These are phyloP conservation scores for Zygosaccharomyces pseudobailii DNA, from an alignment of 1,139 yeast species.

Conservation along the genomic window DNA sequence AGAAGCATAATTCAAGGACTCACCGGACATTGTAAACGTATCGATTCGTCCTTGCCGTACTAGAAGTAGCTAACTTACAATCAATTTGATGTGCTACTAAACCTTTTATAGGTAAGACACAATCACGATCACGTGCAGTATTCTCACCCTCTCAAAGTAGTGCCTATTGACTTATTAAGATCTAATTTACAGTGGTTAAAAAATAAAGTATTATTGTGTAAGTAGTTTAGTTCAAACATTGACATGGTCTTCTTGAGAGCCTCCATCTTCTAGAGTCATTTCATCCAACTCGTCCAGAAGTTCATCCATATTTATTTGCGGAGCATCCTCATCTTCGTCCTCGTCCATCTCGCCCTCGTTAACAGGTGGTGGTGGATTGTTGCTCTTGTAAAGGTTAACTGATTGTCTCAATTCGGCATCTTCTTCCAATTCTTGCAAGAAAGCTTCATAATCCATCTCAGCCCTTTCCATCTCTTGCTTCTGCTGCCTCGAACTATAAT, in stretches of 20 bases:
- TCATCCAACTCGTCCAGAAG: conserved; percentile 88
- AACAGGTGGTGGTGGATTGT: conserved; percentile 30
- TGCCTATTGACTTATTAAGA: background rate
- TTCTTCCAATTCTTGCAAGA: conserved; percentile 96
- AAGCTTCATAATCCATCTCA: conserved; percentile 90
- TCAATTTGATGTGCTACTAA: background rate
- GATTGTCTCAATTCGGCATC: conserved; percentile 92
- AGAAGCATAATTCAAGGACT: conserved; percentile 40
- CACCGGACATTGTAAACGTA: background rate
- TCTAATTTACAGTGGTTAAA: background rate
- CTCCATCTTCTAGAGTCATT: conserved; percentile 62
- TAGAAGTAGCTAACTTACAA: background rate
- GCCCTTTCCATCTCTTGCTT: conserved; percentile 88
- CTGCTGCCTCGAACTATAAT: conserved; percentile 61
- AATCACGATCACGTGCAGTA: background rate
- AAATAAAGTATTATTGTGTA: background rate
- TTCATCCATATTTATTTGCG: conserved; percentile 74
- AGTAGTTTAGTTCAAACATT: background rate
- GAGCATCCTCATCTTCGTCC: conserved; percentile 65
- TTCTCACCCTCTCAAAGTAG: background rate
- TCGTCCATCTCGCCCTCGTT: conserved; percentile 42
- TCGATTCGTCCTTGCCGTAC: background rate
- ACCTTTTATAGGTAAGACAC: background rate
- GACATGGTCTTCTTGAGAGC: conserved; percentile 4
- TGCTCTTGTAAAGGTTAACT: conserved; percentile 77